Evolutionary conservation across 306 rosid genomes (phyloP), one percentile per base, ranked within the genome.

Genomic region (Adenanthera pavonina): DNA sequence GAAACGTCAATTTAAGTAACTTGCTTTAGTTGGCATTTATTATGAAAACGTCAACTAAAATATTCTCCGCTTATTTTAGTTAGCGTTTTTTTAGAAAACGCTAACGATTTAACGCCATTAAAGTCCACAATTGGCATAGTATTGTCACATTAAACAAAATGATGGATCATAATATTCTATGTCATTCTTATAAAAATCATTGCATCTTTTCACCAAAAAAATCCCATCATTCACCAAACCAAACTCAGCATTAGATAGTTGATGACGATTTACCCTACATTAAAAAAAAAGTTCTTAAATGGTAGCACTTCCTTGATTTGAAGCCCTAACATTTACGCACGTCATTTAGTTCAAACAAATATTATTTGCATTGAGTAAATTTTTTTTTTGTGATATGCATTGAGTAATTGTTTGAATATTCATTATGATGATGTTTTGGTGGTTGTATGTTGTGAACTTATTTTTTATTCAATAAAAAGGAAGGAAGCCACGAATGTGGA

Each of bases 281-380:
- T 56, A 2, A n/a, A 54, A 35, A 71, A 38, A 17, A 69, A 73
- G 19, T 49, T 64, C 13, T 53, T 3, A 64, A 69, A 52, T 46
- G 4, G 9, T 14, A 65, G n/a, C 33, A 47, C 25, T 68, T 64
- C 64, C 69, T 34, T 79, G 59, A 38, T 78, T 40, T 60, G 46
- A 33, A 67, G 61, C 57, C 52, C 17, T 44, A 44, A 15, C 20
- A n/a, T n/a, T n/a, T n/a, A n/a, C n/a, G n/a, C n/a, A n/a, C n/a
- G n/a, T 83, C 87, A 84, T 86, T 14, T 75, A 61, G 46, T 30
- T 65, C 36, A 75, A 72, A 47, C 36, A 46, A 70, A 52, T 76
- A 10, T 6, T 43, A 35, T 72, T 61, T 17, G 41, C n/a, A n/a
- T n/a, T n/a, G n/a, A n/a, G n/a, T n/a, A n/a, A n/a, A n/a, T n/a